phyloP scores from a whole-genome alignment of 73 alveolate species.

The Blepharisma stoltei region DNA sequence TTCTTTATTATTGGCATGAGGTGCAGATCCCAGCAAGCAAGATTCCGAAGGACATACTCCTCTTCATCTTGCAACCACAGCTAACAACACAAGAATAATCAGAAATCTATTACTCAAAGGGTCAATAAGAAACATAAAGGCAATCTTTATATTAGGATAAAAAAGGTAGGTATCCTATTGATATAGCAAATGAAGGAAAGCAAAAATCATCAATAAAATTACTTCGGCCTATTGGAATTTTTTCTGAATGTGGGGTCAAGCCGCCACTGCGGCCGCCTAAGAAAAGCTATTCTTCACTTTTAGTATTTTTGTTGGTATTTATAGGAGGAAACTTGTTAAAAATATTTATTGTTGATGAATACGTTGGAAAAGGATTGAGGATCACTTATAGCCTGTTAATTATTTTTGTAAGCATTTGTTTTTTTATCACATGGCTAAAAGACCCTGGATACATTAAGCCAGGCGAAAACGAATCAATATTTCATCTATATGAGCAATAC shows the following conservation, averaged over 20 bases:
- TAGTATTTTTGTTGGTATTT: neutral
- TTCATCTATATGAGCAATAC: conserved; percentile 4
- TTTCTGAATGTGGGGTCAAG: neutral
- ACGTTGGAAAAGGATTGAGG: conserved; percentile 33
- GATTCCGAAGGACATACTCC: conserved; percentile 60
- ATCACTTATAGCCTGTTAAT: conserved; percentile 34
- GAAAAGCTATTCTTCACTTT: neutral
- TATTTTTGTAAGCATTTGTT: conserved; percentile 19
- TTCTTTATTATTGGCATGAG: conserved; percentile 61
- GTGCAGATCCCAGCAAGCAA: neutral
- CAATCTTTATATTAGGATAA: conserved; percentile 31
- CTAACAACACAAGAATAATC: conserved; percentile 62
- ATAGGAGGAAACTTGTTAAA: neutral
- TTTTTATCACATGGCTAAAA: conserved; percentile 32
- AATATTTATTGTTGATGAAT: conserved; percentile 6
- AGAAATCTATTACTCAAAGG: conserved; percentile 67
- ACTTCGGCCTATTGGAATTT: neutral
- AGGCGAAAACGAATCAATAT: neutral
- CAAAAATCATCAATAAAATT: neutral
- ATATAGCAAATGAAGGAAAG: conserved; percentile 48
- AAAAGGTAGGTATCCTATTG: conserved; percentile 48
- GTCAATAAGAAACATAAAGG: conserved; percentile 48
- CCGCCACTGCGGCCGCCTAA: conserved; percentile 16
- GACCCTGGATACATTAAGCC: conserved; percentile 48
- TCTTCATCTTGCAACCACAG: conserved; percentile 56